Evolutionary conservation across 106 monocot genomes (phyloP), one percentile per base, ranked within the genome.

Genomic region (Apostasia shenzhenica): DNA sequence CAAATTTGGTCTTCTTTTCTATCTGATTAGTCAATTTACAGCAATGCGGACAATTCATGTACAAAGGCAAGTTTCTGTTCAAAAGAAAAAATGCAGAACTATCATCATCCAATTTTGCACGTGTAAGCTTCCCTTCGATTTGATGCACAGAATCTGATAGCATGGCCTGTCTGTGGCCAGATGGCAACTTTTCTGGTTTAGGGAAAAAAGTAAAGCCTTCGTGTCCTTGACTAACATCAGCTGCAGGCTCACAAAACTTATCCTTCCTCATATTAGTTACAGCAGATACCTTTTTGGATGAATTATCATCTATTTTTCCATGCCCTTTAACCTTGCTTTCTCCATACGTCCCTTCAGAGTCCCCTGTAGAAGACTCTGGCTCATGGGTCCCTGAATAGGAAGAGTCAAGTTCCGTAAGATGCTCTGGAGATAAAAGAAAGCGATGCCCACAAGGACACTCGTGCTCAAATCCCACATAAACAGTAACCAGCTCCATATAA

Each of bases 41-140:
- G 66, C 99, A 99, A 63, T 99, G 79, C 41, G 92, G 99, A n/a
- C 99, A 99, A 2, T 88, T 83, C 93, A 99, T 99, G 81, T 85
- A 93, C 72, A 99, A 40, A 1, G 93, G 99, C 76, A 99, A 78
- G 45, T 90, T 83, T 43, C 82, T 83, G 67, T 86, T 87, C 66
- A 99, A 81, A 50, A 99, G 79, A 41, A 83, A 77, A 80, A 70
- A 81, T 64, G 78, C 93, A 67, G 48, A 50, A 53, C 79, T 73
- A 55, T 72, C 75, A 76, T 83, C 89, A 77, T 84, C 79, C 40
- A 77, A 50, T 45, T 48, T 75, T 59, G 64, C 59, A 72, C 59
- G 67, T 47, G 63, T 51, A 77, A 60, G 48, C 61, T 62, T 75
- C 26, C 67, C 78, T 64, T 78, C 80, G 73, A 70, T 14, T 51